Conservation (phyloP, 2,329 filamentous ascomycete genomes). For the Chaetothyriales sp. region DNA sequence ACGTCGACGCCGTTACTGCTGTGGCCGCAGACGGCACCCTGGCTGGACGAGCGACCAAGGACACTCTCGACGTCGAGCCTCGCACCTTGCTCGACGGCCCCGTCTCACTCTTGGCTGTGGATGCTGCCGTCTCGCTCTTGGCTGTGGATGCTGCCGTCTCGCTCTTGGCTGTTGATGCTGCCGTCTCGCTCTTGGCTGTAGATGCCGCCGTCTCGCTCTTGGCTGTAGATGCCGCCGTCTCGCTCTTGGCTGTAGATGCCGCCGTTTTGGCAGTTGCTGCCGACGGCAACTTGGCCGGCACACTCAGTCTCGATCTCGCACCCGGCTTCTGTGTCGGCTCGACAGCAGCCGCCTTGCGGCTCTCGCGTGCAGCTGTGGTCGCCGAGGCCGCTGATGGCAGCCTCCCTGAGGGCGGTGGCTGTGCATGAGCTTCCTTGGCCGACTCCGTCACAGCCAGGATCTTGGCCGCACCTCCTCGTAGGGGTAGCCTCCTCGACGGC, state of each 20-base stretch:
- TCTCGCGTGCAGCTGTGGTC: conserved; percentile 5
- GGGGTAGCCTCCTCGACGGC: conserved; percentile 5
- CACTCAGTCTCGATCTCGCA: conserved; percentile 19
- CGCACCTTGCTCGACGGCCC: conserved; percentile 1
- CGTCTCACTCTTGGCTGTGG: conserved; percentile 22
- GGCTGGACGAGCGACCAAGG: neutral
- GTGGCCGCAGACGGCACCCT: conserved; percentile 3
- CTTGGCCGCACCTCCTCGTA: conserved; percentile 14
- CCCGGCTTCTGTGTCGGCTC: conserved; percentile 18
- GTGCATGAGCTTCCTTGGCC: conserved; percentile 16
- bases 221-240: conserved; percentile 25
- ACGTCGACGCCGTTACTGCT: conserved; percentile 13
- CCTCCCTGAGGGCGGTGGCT: conserved; percentile 1
- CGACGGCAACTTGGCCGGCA: conserved; percentile 27
- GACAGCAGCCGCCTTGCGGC: conserved; percentile 1
- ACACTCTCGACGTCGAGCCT: conserved; percentile 7
- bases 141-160: conserved; percentile 25
- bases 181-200: conserved; percentile 29
- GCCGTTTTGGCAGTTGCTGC: conserved; percentile 25
- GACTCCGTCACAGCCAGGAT: conserved; percentile 20
- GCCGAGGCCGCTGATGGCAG: conserved; percentile 3
- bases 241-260: conserved; percentile 23
- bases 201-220: conserved; percentile 19
- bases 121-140: conserved; percentile 28
- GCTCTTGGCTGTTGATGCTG: conserved; percentile 25